Conservation (phyloP, 108 stramenopile species). For the Fragilariopsis cylindrus region DNA sequence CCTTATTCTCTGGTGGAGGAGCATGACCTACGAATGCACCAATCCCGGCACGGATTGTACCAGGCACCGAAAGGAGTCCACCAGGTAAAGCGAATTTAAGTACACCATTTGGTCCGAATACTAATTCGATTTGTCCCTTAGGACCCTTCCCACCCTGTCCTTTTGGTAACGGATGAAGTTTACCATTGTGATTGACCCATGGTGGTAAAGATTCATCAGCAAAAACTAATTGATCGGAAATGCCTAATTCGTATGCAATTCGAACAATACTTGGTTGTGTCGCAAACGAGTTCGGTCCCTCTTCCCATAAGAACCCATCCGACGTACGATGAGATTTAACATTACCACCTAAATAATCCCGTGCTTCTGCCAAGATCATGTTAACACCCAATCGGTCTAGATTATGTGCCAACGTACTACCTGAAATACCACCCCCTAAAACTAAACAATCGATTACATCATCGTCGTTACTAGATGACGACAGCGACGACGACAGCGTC, state of each 20-base stretch:
- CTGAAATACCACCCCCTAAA: conserved; percentile 90
- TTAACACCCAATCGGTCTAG: conserved; percentile 51
- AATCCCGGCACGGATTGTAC: conserved; percentile 92
- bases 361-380: conserved; percentile 80
- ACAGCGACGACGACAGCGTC: neutral
- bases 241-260: conserved; percentile 88
- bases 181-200: conserved; percentile 85
- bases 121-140: conserved; percentile 77
- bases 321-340: conserved; percentile 73
- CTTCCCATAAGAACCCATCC: conserved; percentile 94
- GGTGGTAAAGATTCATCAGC: conserved; percentile 86
- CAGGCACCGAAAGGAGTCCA: conserved; percentile 88
- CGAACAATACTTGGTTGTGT: conserved; percentile 88
- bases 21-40: conserved; percentile 88
- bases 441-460: conserved; percentile 80
- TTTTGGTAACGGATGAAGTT: conserved; percentile 93
- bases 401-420: conserved; percentile 90
- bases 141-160: conserved; percentile 82
- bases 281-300: conserved; percentile 95
- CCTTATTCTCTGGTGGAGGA: conserved; percentile 64
- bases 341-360: conserved; percentile 91
- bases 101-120: conserved; percentile 80
- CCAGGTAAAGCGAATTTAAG: conserved; percentile 76
- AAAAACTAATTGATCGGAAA: conserved; percentile 89
- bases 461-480: conserved; percentile 4